Conservation (phyloP, 2,329 filamentous ascomycete genomes). For the Ceratocystis alfenasii region DNA sequence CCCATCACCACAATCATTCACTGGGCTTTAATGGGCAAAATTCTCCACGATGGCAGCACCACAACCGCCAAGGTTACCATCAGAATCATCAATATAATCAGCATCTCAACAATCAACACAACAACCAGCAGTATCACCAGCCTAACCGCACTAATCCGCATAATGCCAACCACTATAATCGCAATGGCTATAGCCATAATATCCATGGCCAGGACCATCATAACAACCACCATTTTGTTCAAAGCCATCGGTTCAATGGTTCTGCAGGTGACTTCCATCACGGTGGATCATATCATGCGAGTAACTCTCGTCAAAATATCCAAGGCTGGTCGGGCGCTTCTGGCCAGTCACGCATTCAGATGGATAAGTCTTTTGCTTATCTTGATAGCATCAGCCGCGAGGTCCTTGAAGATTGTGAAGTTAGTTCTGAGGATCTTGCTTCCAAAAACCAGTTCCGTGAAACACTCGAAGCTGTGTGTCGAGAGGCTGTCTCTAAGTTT, state of each 20-base stretch:
- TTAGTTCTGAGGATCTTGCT: slow-evolving; percentile 48
- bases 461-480: slow-evolving; percentile 53
- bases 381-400: slow-evolving; percentile 20
- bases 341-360: background rate
- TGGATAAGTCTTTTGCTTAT: slow-evolving; percentile 2
- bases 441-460: slow-evolving; percentile 61
- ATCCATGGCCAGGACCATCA: background rate
- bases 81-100: background rate
- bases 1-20: slow-evolving; percentile 4
- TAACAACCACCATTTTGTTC: background rate
- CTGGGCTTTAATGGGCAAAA: background rate
- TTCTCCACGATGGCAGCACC: background rate
- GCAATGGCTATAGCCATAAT: background rate
- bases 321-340: background rate
- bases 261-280: slow-evolving; percentile 5
- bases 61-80: background rate
- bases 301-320: background rate
- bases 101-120: background rate
- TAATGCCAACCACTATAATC: background rate
- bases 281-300: background rate
- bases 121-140: background rate
- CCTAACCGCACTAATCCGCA: background rate
- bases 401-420: slow-evolving; percentile 49
- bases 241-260: background rate
- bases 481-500: slow-evolving; percentile 42